A percentile compares a stretch with the other conserved stretches of the same genome.
These are phyloP conservation scores for Physcomitrium patens DNA, from an alignment of 225 moss, liverwort and hornwort genomes.

Conservation along the genomic window DNA sequence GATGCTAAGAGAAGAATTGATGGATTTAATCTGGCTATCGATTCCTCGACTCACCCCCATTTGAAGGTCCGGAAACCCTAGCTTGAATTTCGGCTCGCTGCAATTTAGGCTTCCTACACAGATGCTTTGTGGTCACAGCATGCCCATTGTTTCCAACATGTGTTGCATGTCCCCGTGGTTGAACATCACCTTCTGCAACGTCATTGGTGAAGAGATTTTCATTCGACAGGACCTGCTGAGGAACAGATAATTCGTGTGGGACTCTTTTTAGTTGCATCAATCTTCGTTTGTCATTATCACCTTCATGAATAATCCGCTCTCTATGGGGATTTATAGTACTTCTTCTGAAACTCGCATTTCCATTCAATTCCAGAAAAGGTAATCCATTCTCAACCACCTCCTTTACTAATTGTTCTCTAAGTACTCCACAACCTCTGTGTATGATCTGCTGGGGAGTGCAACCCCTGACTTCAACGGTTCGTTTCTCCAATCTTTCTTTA, in stretches of 20 bases:
- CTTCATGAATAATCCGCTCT: constrained; percentile 27
- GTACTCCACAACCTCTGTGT: constrained; percentile 42
- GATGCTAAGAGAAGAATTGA: constrained; percentile 11
- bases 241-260: constrained; percentile 21
- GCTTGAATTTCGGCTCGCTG: constrained; percentile 33
- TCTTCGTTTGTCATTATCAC: constrained; percentile 28
- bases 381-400: constrained; percentile 47
- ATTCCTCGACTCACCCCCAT: constrained; percentile 34
- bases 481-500: constrained; percentile 38
- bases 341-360: constrained; percentile 17
- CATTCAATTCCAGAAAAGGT: constrained; percentile 37
- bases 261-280: constrained; percentile 12
- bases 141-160: constrained; percentile 33
- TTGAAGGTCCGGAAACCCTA: constrained; percentile 31
- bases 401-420: constrained; percentile 44
- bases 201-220: constrained; percentile 24
- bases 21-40: constrained; percentile 37
- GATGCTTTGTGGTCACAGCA: constrained; percentile 24
- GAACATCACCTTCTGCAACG: constrained; percentile 16
- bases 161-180: constrained; percentile 22
- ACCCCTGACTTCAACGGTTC: constrained; percentile 42
- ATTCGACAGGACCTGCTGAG: constrained; percentile 26
- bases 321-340: constrained; percentile 17
- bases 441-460: constrained; percentile 47
- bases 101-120: constrained; percentile 18